Percentiles rank a stretch among this genome's conserved stretches.
These are phyloP conservation scores for Cercospora janseana DNA, from an alignment of 2,329 filamentous ascomycete genomes.

Conservation along the genomic window DNA sequence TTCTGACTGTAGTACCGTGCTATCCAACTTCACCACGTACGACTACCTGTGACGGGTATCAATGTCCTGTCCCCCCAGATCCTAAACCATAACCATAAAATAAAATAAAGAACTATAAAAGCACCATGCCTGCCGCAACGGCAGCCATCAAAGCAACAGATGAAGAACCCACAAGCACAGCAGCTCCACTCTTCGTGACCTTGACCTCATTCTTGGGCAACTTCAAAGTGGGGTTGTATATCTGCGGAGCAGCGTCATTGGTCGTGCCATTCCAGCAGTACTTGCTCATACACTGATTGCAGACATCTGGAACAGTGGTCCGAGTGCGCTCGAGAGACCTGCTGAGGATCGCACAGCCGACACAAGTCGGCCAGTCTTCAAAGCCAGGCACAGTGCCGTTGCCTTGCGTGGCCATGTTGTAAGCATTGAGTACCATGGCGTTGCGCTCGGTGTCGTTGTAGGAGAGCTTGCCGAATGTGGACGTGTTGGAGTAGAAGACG, in stretches of 20 bases:
- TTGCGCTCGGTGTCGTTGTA: constrained; percentile 69
- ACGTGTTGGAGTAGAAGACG: constrained; percentile 70
- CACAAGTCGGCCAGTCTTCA: constrained; percentile 75
- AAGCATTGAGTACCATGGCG: constrained; percentile 81
- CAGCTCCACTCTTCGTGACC: constrained; percentile 17
- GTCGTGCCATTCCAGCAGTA: constrained; percentile 94
- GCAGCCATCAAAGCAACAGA: constrained; percentile 7
- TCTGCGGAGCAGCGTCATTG: constrained; percentile 33
- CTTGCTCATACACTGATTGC: constrained; percentile 68
- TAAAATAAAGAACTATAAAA: neutral
- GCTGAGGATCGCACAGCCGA: constrained; percentile 81
- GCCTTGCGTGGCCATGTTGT: constrained; percentile 75
- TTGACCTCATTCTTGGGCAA: constrained; percentile 18
- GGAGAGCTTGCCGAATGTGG: constrained; percentile 64
- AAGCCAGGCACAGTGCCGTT: constrained; percentile 69
- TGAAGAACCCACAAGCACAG: constrained; percentile 4
- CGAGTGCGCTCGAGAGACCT: constrained; percentile 71
- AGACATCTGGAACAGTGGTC: constrained; percentile 67
- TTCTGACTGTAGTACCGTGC: neutral
- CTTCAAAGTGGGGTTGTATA: constrained; percentile 33
- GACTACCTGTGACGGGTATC: neutral
- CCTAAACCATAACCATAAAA: neutral
- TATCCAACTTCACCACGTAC: neutral
- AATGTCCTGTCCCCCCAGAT: neutral
- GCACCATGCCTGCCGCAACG: neutral